phyloP scores from a whole-genome alignment of 495 filamentous ascomycete species.

The Staphylotrichum longicolle region DNA sequence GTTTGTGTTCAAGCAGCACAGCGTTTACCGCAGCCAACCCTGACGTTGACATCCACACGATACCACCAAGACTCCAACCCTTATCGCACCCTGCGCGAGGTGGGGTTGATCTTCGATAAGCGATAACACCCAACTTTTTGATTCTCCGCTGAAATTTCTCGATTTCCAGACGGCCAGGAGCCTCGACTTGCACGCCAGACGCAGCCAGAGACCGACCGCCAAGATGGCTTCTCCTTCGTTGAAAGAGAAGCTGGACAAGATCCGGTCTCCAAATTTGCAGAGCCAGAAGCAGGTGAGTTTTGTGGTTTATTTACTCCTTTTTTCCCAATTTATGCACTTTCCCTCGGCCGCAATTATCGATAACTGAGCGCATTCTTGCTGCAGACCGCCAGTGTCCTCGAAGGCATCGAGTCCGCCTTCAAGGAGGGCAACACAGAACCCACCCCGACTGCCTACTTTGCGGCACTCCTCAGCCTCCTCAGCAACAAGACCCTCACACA shows the following conservation, averaged over 20 bases:
- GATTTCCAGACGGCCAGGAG: constrained; percentile 10
- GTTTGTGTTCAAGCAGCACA: too few species aligned
- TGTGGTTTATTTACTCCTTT: neutral
- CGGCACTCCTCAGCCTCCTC: constrained; percentile 88
- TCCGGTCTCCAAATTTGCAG: constrained; percentile 92
- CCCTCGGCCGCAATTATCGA: neutral
- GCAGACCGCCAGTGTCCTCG: constrained; percentile 83
- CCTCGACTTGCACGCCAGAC: too few species aligned
- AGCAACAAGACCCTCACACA: constrained; percentile 81
- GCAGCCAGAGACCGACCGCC: constrained; percentile 9
- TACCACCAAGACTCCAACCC: neutral
- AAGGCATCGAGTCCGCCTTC: constrained; percentile 88
- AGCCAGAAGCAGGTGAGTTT: constrained; percentile 80
- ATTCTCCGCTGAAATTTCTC: constrained; percentile 28
- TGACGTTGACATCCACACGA: too few species aligned
- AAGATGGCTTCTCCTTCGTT: constrained; percentile 62
- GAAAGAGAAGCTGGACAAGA: constrained; percentile 89
- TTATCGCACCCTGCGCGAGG: neutral
- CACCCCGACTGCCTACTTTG: constrained; percentile 88
- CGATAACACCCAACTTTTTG: constrained; percentile 36
- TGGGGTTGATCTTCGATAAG: constrained; percentile 19
- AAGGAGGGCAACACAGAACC: constrained; percentile 77
- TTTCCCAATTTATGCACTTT: neutral
- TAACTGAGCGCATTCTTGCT: constrained; percentile 16
- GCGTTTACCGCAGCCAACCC: too few species aligned